Conservation (phyloP, 257 asterid genomes). For the Dorcoceras hygrometricum region DNA sequence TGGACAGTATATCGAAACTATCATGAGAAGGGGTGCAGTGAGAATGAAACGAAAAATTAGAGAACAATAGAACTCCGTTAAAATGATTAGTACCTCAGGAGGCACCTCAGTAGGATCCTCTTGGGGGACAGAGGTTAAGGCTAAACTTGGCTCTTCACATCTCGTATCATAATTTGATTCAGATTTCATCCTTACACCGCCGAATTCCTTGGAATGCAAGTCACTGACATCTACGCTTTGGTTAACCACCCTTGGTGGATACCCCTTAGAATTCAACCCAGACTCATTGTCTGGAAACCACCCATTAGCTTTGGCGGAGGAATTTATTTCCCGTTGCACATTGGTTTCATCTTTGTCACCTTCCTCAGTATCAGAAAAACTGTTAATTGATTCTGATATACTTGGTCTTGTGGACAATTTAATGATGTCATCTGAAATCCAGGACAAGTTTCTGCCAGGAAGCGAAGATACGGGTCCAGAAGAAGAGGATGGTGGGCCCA, state of each 20-base stretch:
- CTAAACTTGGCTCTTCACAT: conserved; percentile 45
- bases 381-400: conserved; percentile 66
- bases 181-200: conserved; percentile 35
- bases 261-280: conserved; percentile 53
- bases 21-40: conserved; percentile 4
- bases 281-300: conserved; percentile 73
- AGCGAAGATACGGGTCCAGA: conserved; percentile 45
- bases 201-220: conserved; percentile 43
- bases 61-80: conserved; percentile 7
- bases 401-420: conserved; percentile 50
- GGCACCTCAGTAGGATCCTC: conserved; percentile 72
- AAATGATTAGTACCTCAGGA: conserved; percentile 69
- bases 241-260: conserved; percentile 47
- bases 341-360: conserved; percentile 61
- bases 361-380: conserved; percentile 77
- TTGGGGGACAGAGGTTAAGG: conserved; percentile 52
- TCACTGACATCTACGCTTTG: conserved; percentile 39
- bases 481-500: conserved; percentile 55
- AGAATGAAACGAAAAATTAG: conserved; percentile 8
- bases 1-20: conserved; percentile 6
- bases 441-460: conserved; percentile 52
- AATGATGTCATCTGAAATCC: conserved; percentile 65
- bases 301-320: conserved; percentile 46
- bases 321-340: conserved; percentile 44
- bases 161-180: conserved; percentile 42